Conservation (phyloP, 345 rosid species). For the Zanthoxylum bungeanum region DNA sequence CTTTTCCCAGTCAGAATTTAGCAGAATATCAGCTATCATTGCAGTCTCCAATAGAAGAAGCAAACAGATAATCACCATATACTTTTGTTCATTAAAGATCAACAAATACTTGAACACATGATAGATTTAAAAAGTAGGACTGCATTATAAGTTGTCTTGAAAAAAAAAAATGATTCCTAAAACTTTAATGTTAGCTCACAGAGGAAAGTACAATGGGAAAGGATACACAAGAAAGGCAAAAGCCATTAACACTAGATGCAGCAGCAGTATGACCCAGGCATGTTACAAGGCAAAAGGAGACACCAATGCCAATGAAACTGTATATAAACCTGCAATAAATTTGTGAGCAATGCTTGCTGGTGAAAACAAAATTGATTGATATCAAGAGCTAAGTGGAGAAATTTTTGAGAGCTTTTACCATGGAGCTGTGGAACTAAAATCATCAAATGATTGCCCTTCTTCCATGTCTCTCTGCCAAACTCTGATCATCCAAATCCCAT, state of each 20-base stretch:
- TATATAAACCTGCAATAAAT: conserved; percentile 50
- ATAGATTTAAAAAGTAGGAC: not conserved
- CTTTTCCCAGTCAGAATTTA: conserved; percentile 57
- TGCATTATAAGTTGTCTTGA: not conserved
- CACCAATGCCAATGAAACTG: conserved; percentile 37
- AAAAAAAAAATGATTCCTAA: not conserved
- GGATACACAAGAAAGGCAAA: conserved; percentile 62
- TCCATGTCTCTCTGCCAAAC: conserved; percentile 49
- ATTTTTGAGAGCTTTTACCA: conserved; percentile 27
- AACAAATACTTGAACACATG: not conserved
- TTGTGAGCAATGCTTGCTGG: not conserved
- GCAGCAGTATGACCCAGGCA: conserved; percentile 58
- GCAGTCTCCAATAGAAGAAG: conserved; percentile 39
- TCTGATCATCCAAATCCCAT: conserved; percentile 53
- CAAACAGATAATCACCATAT: conserved; percentile 31
- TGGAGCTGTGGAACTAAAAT: conserved; percentile 28
- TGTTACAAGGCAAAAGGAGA: conserved; percentile 39
- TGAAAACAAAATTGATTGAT: no score
- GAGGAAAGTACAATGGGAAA: conserved; percentile 7
- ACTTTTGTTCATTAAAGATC: conserved; percentile 30
- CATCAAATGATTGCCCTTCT: conserved; percentile 23
- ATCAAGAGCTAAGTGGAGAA: not conserved
- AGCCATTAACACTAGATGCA: conserved; percentile 34
- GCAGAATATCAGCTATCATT: conserved; percentile 40
- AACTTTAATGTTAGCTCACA: no score